phyloP scores from a whole-genome alignment of 129 eudicot genomes.

The Pseudognaphalium luteoalbum region DNA sequence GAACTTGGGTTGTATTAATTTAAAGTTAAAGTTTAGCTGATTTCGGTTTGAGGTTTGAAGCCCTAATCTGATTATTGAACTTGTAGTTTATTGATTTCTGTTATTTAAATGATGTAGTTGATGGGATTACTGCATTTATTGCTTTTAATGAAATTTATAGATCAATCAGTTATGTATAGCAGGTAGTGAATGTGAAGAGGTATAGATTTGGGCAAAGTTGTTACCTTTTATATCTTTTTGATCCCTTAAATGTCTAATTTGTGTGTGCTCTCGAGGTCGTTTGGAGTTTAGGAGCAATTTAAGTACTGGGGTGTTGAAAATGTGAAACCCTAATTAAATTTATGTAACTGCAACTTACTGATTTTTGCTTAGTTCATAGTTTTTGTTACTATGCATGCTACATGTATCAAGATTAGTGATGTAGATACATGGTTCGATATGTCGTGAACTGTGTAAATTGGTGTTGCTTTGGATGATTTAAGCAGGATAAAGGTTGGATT shows the following conservation, averaged over 20 bases:
- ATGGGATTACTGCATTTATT: conserved; percentile 11
- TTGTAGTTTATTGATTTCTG: conserved; percentile 18
- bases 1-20: neutral
- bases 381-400: too few species aligned
- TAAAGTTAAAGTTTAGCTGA: conserved; percentile 6
- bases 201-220: neutral
- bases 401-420: neutral
- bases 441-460: neutral
- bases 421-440: neutral
- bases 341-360: neutral
- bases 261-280: neutral
- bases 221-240: neutral
- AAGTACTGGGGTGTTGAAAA: neutral
- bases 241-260: neutral
- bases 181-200: too few species aligned
- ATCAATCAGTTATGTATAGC: conserved; percentile 18
- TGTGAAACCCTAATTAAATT: conserved; percentile 16
- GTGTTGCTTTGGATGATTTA: neutral
- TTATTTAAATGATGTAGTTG: conserved; percentile 11
- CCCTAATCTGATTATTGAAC: neutral
- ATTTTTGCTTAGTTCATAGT: neutral
- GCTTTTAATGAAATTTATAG: conserved; percentile 12
- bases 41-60: conserved; percentile 5
- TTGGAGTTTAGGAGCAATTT: neutral
- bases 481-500: neutral